These are phyloP conservation scores for Edaphochlamys debaryana DNA, from an alignment of 139 green algal species.

Conservation along the genomic window DNA sequence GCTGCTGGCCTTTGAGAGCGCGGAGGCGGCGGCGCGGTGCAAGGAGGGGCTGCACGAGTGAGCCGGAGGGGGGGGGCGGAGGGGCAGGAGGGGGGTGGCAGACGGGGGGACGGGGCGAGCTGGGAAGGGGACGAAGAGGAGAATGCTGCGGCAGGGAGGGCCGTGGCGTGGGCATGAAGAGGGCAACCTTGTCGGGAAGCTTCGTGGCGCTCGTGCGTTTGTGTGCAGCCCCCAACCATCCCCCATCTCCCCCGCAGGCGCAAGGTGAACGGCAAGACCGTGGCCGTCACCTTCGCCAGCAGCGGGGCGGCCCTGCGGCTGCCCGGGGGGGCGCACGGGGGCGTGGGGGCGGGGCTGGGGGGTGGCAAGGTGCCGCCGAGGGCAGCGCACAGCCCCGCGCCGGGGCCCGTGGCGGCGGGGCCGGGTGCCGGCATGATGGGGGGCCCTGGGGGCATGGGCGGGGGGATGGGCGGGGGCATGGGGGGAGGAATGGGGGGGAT, in stretches of 20 bases:
- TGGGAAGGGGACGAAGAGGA: neutral
- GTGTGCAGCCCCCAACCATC: neutral
- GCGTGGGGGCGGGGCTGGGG: too few species aligned
- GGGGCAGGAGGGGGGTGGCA: too few species aligned
- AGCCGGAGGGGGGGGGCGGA: conserved; percentile 1
- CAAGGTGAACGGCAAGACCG: neutral
- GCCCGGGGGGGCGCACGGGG: neutral
- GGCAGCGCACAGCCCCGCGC: neutral
- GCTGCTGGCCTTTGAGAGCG: conserved; percentile 76
- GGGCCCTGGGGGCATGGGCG: neutral
- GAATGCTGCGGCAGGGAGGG: neutral
- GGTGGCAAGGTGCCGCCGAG: too few species aligned
- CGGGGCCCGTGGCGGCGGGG: too few species aligned
- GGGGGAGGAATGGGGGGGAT: neutral
- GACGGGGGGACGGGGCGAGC: neutral
- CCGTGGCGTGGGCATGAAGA: neutral
- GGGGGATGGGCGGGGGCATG: neutral
- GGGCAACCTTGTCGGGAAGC: neutral
- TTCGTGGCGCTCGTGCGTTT: neutral
- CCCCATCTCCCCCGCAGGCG: neutral
- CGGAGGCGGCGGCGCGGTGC: conserved; percentile 63
- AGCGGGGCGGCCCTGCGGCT: neutral
- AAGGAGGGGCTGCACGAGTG: conserved; percentile 74
- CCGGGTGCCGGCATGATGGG: too few species aligned
- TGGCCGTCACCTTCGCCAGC: neutral